A percentile compares a stretch with the other conserved stretches of the same genome.
Conservation (phyloP, 1,139 yeast species). For the Ogataea hybrid region DNA sequence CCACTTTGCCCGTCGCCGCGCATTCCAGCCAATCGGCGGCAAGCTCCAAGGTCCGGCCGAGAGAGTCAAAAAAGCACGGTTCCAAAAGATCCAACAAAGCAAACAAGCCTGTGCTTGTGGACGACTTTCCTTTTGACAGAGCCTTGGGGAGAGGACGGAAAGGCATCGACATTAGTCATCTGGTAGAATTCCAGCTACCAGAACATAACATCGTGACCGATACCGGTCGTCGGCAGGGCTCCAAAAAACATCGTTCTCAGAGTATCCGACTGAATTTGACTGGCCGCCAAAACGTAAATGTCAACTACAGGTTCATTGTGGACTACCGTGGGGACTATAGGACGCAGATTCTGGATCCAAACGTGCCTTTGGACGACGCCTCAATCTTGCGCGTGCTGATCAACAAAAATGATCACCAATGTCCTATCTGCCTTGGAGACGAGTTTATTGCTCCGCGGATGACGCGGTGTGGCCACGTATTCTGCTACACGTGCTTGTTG, state of each 20-base stretch:
- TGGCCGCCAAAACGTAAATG: conserved; percentile 78
- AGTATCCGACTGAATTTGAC: conserved; percentile 42
- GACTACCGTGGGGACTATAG: conserved; percentile 56
- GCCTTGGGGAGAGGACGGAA: conserved; percentile 42
- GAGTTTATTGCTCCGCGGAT: conserved; percentile 90
- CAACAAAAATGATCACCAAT: conserved; percentile 66
- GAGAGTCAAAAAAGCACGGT: conserved; percentile 8
- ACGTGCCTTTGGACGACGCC: conserved; percentile 60
- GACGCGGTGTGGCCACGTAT: conserved; percentile 92
- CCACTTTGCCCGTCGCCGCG: neutral
- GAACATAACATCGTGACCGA: conserved; percentile 34
- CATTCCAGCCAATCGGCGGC: neutral
- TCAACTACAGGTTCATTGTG: conserved; percentile 80
- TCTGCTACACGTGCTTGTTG: conserved; percentile 80
- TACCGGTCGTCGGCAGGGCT: conserved; percentile 12
- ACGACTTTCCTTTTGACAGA: conserved; percentile 34
- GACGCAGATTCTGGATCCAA: conserved; percentile 68
- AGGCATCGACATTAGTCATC: conserved; percentile 61
- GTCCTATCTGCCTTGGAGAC: conserved; percentile 90
- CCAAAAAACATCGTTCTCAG: conserved; percentile 14
- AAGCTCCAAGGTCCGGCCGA: conserved; percentile 1
- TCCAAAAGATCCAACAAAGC: conserved; percentile 7
- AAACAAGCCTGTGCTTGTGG: conserved; percentile 18
- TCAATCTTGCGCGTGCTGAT: conserved; percentile 70
- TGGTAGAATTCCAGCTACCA: conserved; percentile 61